phyloP scores from a whole-genome alignment of 345 rosid genomes.

The Heritiera fomes region DNA sequence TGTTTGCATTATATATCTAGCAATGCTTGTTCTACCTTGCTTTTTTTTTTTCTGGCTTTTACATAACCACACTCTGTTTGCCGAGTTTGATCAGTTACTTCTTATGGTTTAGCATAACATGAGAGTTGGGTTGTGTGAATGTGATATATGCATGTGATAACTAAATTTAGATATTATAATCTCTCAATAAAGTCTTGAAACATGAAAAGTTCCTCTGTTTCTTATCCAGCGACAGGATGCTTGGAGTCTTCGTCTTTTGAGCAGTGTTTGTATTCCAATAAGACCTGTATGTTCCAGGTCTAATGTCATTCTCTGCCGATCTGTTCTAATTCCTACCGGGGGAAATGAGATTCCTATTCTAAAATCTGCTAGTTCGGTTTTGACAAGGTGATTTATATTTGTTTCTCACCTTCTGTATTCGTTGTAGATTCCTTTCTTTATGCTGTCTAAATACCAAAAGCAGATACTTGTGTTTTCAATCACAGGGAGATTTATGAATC shows the following conservation, averaged over 20 bases:
- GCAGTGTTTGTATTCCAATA: slow-evolving; percentile 36
- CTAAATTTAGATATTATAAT: background rate
- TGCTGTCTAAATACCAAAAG: background rate
- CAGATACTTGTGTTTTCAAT: background rate
- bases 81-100: background rate
- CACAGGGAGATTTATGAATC: background rate
- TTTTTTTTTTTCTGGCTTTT: background rate
- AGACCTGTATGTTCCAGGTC: slow-evolving; percentile 42
- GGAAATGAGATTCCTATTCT: slow-evolving; percentile 54
- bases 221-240: slow-evolving; percentile 52
- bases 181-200: background rate
- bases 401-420: slow-evolving; percentile 14
- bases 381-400: slow-evolving; percentile 43
- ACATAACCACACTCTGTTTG: background rate
- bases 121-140: background rate
- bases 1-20: slow-evolving; percentile 1
- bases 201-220: slow-evolving; percentile 19
- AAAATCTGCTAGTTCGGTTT: slow-evolving; percentile 48
- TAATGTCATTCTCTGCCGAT: slow-evolving; percentile 53
- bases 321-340: slow-evolving; percentile 48
- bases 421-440: background rate
- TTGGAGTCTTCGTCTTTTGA: slow-evolving; percentile 57
- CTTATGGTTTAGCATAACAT: background rate
- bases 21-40: background rate
- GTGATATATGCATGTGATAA: background rate